These are phyloP conservation scores for Helianthus annuus DNA, from an alignment of 129 eudicot species.

Conservation along the genomic window HanXRQr2.0-SUNRISE NC_035439.2:13267861-13268360, in stretches of 20 bases:
- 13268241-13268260: neutral
- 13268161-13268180: neutral
- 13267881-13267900: conserved; percentile 3
- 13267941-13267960: conserved; percentile 62
- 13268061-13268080: conserved; percentile 90
- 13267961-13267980: conserved; percentile 90
- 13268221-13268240: neutral
- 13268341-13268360: no score
- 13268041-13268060: conserved; percentile 91
- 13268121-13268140: neutral
- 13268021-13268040: conserved; percentile 66
- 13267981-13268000: conserved; percentile 83
- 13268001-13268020: conserved; percentile 70
- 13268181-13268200: neutral
- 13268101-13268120: no score
- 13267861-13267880: conserved; percentile 9
- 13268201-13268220: neutral
- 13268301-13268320: no score
- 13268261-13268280: neutral
- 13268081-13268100: neutral
- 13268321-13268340: no score
- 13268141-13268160: neutral
- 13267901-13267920: conserved; percentile 60
- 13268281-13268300: no score
- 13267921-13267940: conserved; percentile 69